Evolutionary conservation across 177 flowering plant species (phyloP).

Genomic region (Vitis hybrid): DNA sequence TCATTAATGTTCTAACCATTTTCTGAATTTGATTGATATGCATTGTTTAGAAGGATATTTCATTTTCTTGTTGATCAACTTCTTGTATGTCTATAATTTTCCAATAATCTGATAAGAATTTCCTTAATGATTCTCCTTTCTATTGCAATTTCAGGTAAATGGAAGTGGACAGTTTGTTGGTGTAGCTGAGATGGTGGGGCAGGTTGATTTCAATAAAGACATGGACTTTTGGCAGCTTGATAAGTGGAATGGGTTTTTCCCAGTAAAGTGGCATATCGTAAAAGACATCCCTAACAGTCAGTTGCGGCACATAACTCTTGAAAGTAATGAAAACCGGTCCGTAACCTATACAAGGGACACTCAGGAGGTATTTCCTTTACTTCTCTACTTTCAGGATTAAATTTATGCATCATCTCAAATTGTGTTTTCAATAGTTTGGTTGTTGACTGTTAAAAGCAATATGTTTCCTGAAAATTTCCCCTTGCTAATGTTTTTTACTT

Average conservation of each 20-base stretch:
- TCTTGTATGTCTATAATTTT: not conserved
- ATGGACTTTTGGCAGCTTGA: slow-evolving; percentile 88
- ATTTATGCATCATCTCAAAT: not conserved
- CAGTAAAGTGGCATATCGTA: slow-evolving; percentile 77
- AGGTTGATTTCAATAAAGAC: slow-evolving; percentile 70
- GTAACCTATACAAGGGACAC: slow-evolving; percentile 82
- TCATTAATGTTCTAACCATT: too few species aligned
- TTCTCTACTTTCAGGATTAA: not conserved
- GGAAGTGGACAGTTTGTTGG: slow-evolving; percentile 91
- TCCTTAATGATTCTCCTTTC: not conserved
- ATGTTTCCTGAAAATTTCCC: too few species aligned
- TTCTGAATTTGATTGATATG: too few species aligned
- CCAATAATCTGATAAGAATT: not conserved
- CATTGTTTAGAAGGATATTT: not conserved
- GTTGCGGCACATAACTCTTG: slow-evolving; percentile 69
- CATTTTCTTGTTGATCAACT: not conserved
- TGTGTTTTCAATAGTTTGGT: too few species aligned
- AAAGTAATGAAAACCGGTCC: slow-evolving; percentile 65
- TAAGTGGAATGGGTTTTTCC: slow-evolving; percentile 90
- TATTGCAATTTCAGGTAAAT: slow-evolving; percentile 56
- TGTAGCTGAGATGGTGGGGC: slow-evolving; percentile 85
- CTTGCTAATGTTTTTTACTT: too few species aligned
- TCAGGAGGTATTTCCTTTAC: slow-evolving; percentile 61
- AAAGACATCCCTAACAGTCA: slow-evolving; percentile 70
- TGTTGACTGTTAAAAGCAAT: not conserved